Conservation (phyloP, 2,329 filamentous ascomycete genomes). For the Tothia fuscella region DNA sequence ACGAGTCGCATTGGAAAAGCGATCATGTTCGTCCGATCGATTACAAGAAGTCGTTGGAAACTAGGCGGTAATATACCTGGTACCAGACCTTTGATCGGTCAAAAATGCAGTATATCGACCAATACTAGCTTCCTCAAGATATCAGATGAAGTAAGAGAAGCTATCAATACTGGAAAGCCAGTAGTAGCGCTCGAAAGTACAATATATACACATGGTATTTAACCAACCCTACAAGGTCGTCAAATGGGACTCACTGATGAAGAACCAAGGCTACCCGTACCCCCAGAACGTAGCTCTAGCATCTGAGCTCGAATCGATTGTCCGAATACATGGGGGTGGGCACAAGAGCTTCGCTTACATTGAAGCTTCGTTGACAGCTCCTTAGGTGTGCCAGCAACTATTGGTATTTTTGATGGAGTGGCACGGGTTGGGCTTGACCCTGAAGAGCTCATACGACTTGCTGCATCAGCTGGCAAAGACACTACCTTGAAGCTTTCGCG, state of each 20-base stretch:
- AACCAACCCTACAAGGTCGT: too few species aligned
- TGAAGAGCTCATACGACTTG: slow-evolving; percentile 61
- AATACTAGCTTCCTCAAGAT: slow-evolving; percentile 48
- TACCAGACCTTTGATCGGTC: not conserved
- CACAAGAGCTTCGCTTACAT: not conserved
- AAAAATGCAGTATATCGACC: slow-evolving; percentile 11
- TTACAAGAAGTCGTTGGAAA: too few species aligned
- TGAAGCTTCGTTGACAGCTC: not conserved
- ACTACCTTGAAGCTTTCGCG: slow-evolving; percentile 72
- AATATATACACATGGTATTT: slow-evolving; percentile 89
- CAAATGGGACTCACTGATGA: not conserved
- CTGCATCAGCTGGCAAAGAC: slow-evolving; percentile 50
- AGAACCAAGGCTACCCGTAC: slow-evolving; percentile 49
- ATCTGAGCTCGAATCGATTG: slow-evolving; percentile 66
- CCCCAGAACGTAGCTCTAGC: slow-evolving; percentile 65
- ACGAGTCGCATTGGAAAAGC: too few species aligned
- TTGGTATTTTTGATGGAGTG: slow-evolving; percentile 74
- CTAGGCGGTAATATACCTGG: too few species aligned
- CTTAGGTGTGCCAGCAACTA: slow-evolving; percentile 71
- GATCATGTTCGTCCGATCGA: too few species aligned
- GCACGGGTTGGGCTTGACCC: slow-evolving; percentile 66
- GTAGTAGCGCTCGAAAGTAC: slow-evolving; percentile 91
- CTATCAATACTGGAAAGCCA: slow-evolving; percentile 60
- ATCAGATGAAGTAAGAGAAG: slow-evolving; percentile 72
- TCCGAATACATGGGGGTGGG: slow-evolving; percentile 58